phyloP scores from a whole-genome alignment of 2,329 filamentous ascomycete species.

The Paraphaeosphaeria sporulosa region DNA sequence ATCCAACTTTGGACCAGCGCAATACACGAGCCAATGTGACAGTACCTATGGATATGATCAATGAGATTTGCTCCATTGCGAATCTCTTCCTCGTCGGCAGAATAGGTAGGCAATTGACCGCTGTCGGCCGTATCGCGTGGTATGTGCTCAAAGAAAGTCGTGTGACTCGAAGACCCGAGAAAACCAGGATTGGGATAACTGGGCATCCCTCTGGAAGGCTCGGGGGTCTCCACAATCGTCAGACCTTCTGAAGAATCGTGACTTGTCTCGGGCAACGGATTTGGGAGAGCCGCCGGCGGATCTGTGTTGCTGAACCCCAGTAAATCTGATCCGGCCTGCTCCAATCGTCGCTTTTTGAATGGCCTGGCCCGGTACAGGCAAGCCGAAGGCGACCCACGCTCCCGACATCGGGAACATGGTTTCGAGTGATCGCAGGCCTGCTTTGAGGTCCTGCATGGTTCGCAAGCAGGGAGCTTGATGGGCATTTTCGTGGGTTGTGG shows the following conservation, averaged over 20 bases:
- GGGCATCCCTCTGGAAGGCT: background rate
- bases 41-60: conserved; percentile 14
- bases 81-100: conserved; percentile 5
- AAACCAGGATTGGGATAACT: conserved; percentile 43
- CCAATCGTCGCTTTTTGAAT: conserved; percentile 12
- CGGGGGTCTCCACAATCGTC: background rate
- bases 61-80: conserved; percentile 10
- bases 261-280: background rate
- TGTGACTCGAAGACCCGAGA: conserved; percentile 41
- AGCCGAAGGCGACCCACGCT: background rate
- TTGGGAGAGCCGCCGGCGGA: background rate
- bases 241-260: background rate
- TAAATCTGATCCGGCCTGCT: background rate
- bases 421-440: conserved; percentile 13
- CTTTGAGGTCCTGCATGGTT: conserved; percentile 11
- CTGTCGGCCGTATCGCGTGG: conserved; percentile 13
- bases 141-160: conserved; percentile 43
- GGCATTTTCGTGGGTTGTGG: conserved; percentile 4
- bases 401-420: conserved; percentile 10
- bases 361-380: conserved; percentile 12
- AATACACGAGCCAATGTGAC: conserved; percentile 21
- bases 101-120: conserved; percentile 7
- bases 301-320: background rate
- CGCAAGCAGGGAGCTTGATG: conserved; percentile 13
- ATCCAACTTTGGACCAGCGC: conserved; percentile 33